phyloP scores from a whole-genome alignment of 2,329 filamentous ascomycete species.

The Colletotrichum musicola region DNA sequence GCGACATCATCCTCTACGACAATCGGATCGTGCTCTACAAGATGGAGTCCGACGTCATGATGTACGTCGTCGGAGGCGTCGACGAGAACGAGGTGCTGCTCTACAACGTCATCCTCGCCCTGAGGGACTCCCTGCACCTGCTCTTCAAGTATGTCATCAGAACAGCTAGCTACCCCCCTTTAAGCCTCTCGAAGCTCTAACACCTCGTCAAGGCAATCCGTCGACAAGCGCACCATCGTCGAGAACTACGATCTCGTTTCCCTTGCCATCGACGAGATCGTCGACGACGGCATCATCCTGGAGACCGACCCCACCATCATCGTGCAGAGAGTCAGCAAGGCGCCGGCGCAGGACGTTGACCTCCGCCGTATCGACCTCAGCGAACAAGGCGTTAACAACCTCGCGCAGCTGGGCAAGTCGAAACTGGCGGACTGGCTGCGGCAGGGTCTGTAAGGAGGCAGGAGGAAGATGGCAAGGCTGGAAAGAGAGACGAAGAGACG shows the following conservation, averaged over 20 bases:
- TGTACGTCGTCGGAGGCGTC: conserved; percentile 89
- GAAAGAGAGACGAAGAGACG: conserved; percentile 1
- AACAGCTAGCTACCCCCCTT: neutral
- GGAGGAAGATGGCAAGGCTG: neutral
- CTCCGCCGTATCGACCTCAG: conserved; percentile 95
- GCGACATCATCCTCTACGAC: conserved; percentile 97
- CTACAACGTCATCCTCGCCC: conserved; percentile 92
- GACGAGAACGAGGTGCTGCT: conserved; percentile 98
- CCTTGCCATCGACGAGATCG: conserved; percentile 93
- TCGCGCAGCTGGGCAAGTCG: conserved; percentile 92
- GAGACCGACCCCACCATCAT: conserved; percentile 97
- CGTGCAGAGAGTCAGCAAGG: conserved; percentile 90
- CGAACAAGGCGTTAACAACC: conserved; percentile 94
- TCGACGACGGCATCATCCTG: conserved; percentile 95
- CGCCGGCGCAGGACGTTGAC: conserved; percentile 90
- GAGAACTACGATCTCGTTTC: conserved; percentile 96
- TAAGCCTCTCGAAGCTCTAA: neutral
- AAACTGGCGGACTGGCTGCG: conserved; percentile 92
- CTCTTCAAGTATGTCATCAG: conserved; percentile 81
- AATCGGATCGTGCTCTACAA: conserved; percentile 98
- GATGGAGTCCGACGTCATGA: conserved; percentile 96
- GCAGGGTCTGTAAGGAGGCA: conserved; percentile 74
- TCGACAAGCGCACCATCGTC: conserved; percentile 96
- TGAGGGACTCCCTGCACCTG: conserved; percentile 90
- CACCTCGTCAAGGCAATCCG: conserved; percentile 78